phyloP scores from a whole-genome alignment of 257 asterid species.

The Lithospermum erythrorhizon region DNA sequence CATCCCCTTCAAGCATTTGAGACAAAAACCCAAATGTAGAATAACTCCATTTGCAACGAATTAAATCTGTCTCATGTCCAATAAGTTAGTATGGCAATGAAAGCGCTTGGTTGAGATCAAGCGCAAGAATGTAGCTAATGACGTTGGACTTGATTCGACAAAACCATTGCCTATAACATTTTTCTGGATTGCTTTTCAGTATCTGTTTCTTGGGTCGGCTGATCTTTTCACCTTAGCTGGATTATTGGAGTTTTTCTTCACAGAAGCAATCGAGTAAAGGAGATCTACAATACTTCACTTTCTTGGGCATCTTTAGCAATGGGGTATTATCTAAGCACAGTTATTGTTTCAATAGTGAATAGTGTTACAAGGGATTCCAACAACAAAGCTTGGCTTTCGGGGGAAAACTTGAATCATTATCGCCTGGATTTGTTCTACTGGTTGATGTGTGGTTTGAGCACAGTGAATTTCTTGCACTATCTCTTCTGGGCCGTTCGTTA shows the following conservation, averaged over 20 bases:
- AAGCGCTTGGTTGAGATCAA: constrained; percentile 71
- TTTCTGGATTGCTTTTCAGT: constrained; percentile 82
- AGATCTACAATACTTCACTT: constrained; percentile 72
- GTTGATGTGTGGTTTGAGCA: constrained; percentile 78
- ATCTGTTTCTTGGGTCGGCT: constrained; percentile 78
- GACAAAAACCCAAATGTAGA: constrained; percentile 58
- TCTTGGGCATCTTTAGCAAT: constrained; percentile 81
- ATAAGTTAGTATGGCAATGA: constrained; percentile 59
- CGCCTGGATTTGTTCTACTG: constrained; percentile 73
- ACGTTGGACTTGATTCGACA: constrained; percentile 24
- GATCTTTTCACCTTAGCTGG: constrained; percentile 89
- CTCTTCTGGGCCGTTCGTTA: constrained; percentile 72
- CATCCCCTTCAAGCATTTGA: constrained; percentile 59
- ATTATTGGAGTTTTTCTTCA: constrained; percentile 80
- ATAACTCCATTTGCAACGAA: constrained; percentile 74
- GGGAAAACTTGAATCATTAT: constrained; percentile 48
- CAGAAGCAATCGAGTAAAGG: constrained; percentile 77
- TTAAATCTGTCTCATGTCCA: constrained; percentile 61
- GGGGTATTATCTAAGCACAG: constrained; percentile 78
- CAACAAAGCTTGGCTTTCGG: constrained; percentile 58
- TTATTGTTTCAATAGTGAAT: constrained; percentile 59
- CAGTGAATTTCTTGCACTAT: constrained; percentile 63
- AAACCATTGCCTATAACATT: constrained; percentile 61
- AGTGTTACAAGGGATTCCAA: constrained; percentile 37
- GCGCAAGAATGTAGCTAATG: constrained; percentile 42